Evolutionary conservation across 78 protist genomes (phyloP), one percentile per base, ranked within the genome.

Genomic region (Dictyostelium intermedium): DNA sequence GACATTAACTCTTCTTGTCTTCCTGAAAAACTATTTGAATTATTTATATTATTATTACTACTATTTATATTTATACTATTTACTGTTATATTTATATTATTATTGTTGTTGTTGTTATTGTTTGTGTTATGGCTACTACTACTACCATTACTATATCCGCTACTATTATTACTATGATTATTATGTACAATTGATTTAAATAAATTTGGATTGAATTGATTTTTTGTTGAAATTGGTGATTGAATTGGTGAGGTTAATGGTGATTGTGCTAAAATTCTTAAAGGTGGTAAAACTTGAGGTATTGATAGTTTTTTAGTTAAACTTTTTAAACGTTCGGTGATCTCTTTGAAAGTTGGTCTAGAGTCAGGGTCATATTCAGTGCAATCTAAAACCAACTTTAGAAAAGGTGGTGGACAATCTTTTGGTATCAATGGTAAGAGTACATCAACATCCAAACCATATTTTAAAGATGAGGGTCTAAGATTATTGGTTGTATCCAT

Each of bases 391-490:
- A 77, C 93, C 32, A 87, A 73, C 16, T 87, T 87, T 18, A 87
- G 53, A 5, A 87, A 79, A 35, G 93, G 85, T 34, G 93, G 86
- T 32, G 93, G 93, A 87, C 93, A 87, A 35, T 87, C 93, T 34
- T 87, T 87, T 7, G 93, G 93, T 11, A 87, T 56, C 70, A 79
- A 18, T 66, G 93, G 93, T 13, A 87, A 20, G 4, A 87, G 45
- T 2, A 79, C 81, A 63, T 87, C 93, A 5, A 87, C 93, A 45
- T 87, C 93, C 66, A 87, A 66, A 20, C 86, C 93, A 45, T 87
- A 87, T 27, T 79, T 77, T 5, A 87, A 37, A 2, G 85, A 87
- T 0, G 41, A 32, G 0, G 93, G 93, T 39, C 93, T 56, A 20
- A 87, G 39, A 3, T 60, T 27, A 16, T 60, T 79, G n/a, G 93